Evolutionary conservation across 2,329 filamentous ascomycete genomes (phyloP).

Genomic region (Fusarium sp.): DNA sequence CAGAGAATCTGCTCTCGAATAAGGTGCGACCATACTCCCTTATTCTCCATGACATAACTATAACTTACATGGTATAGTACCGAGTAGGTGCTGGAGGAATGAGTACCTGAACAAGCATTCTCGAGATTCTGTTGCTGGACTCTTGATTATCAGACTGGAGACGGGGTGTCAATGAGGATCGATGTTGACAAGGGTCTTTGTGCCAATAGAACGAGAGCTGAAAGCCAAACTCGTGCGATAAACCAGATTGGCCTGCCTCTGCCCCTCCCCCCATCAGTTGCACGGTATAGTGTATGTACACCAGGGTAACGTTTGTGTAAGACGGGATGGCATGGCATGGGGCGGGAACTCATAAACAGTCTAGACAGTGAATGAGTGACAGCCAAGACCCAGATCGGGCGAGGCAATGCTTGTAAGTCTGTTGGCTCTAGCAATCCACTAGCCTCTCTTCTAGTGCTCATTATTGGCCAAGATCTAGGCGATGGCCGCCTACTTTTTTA

Average conservation of each 20-base stretch:
- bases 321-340: neutral
- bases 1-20: too few relatives aligned
- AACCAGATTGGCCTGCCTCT: neutral
- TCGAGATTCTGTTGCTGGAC: neutral
- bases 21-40: neutral
- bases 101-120: neutral
- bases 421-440: constrained; percentile 14
- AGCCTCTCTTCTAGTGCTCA: neutral
- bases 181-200: neutral
- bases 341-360: neutral
- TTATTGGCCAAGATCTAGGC: neutral
- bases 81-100: neutral
- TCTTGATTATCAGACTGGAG: neutral
- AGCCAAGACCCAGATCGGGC: constrained; percentile 2
- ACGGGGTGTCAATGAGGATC: constrained; percentile 11
- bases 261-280: neutral
- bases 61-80: neutral
- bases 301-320: neutral
- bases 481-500: constrained; percentile 15
- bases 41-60: too few relatives aligned
- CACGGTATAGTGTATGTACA: neutral
- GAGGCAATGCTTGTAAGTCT: constrained; percentile 21
- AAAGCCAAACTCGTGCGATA: neutral
- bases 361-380: neutral
- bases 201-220: neutral